Conservation (phyloP, 2,329 filamentous ascomycete species). For the Chalaropsis ovoidea region DNA sequence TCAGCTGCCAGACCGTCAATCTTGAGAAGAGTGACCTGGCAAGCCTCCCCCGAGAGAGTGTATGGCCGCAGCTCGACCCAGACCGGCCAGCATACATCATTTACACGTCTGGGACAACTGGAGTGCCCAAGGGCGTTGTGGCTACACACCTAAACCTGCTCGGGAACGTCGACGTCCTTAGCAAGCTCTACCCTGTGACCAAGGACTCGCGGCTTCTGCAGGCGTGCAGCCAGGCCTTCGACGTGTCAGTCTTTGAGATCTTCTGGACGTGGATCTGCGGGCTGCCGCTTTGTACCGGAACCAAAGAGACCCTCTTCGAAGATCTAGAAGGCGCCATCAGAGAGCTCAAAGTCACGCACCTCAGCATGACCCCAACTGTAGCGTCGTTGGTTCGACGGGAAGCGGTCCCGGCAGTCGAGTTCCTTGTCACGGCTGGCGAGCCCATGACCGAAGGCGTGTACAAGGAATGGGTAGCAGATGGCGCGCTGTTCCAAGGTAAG, state of each 20-base stretch:
- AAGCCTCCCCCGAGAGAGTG: conserved; percentile 28
- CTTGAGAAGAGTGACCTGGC: conserved; percentile 31
- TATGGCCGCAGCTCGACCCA: conserved; percentile 33
- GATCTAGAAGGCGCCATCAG: conserved; percentile 61
- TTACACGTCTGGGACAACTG: conserved; percentile 77
- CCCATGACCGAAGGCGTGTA: conserved; percentile 63
- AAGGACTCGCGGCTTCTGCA: conserved; percentile 56
- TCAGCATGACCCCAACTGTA: conserved; percentile 78
- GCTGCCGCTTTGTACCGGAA: conserved; percentile 66
- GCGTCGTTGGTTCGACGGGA: conserved; percentile 60
- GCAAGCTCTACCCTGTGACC: conserved; percentile 52
- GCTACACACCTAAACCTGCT: conserved; percentile 66
- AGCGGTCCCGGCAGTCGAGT: conserved; percentile 60
- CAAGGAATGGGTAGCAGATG: conserved; percentile 49
- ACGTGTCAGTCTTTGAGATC: conserved; percentile 83
- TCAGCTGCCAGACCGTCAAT: conserved; percentile 30
- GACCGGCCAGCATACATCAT: conserved; percentile 62
- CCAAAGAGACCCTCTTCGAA: conserved; percentile 62
- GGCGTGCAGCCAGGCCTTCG: conserved; percentile 74
- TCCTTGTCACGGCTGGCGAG: conserved; percentile 74
- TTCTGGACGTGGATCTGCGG: conserved; percentile 74
- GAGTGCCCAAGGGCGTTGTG: conserved; percentile 67
- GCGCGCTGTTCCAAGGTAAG: conserved; percentile 58
- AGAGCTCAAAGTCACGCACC: conserved; percentile 57
- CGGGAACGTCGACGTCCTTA: conserved; percentile 61